Percentiles rank a stretch among this genome's conserved stretches.
phyloP scores from a whole-genome alignment of 2,329 filamentous ascomycete species.

The Beauveria pseudobassiana region DNA sequence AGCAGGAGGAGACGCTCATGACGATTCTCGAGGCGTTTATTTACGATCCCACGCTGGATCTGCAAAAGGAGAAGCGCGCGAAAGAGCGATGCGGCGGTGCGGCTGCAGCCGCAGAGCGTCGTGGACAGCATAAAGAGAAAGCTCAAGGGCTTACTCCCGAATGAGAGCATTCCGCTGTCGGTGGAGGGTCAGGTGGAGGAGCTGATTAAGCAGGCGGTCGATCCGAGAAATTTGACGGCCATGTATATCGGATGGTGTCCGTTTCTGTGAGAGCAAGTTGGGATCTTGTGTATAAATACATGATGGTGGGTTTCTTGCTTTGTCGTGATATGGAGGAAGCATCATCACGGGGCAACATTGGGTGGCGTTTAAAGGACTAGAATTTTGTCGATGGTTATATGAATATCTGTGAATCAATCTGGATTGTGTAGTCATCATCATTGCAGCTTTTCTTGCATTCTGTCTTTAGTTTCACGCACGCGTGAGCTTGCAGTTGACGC shows the following conservation, averaged over 20 bases:
- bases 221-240: slow-evolving; percentile 68
- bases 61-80: slow-evolving; percentile 60
- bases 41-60: slow-evolving; percentile 91
- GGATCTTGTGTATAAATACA: background rate
- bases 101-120: slow-evolving; percentile 60
- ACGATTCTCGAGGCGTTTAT: slow-evolving; percentile 96
- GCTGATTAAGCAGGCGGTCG: slow-evolving; percentile 78
- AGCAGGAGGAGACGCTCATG: slow-evolving; percentile 94
- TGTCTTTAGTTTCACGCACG: background rate
- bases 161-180: slow-evolving; percentile 85
- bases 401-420: background rate
- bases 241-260: slow-evolving; percentile 97
- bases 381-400: background rate
- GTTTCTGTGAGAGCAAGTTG: slow-evolving; percentile 35
- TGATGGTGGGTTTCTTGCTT: background rate
- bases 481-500: background rate
- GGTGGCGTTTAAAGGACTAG: background rate
- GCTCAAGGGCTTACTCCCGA: slow-evolving; percentile 72
- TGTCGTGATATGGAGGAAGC: background rate
- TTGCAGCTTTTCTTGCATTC: background rate
- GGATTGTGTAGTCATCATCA: background rate
- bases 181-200: slow-evolving; percentile 98
- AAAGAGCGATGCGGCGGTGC: slow-evolving; percentile 34
- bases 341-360: background rate
- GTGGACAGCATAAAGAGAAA: slow-evolving; percentile 85